phyloP scores from a whole-genome alignment of 108 stramenopile genomes.

The Cyclostephanos tholiformis region DNA sequence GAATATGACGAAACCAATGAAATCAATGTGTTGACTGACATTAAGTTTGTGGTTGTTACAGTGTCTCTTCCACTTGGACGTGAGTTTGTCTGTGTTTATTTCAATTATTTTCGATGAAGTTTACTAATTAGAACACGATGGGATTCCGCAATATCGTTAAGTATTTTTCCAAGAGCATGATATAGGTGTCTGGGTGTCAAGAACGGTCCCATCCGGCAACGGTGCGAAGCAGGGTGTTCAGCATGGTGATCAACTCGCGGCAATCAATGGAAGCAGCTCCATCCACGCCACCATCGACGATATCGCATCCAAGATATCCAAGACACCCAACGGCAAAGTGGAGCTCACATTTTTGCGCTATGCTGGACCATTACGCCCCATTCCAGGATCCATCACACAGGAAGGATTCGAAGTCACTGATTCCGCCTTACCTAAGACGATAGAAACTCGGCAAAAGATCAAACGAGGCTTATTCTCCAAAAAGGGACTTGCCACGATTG shows the following conservation, averaged over 20 bases:
- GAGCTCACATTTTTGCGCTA: conserved; percentile 79
- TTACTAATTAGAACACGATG: not conserved
- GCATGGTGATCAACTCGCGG: conserved; percentile 81
- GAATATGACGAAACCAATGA: conserved; percentile 61
- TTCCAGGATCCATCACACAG: conserved; percentile 43
- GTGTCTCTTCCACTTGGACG: conserved; percentile 72
- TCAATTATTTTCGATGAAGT: not conserved
- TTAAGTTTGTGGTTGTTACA: conserved; percentile 69
- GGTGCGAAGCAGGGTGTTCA: conserved; percentile 59
- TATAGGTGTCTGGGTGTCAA: conserved; percentile 76
- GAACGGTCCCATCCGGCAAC: conserved; percentile 69
- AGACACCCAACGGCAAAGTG: conserved; percentile 44
- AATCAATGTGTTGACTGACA: conserved; percentile 61
- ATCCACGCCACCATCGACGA: conserved; percentile 74
- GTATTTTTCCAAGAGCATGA: conserved; percentile 72
- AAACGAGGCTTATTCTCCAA: not conserved
- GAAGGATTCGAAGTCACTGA: conserved; percentile 52
- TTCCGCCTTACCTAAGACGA: not conserved
- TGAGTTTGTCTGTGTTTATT: conserved; percentile 37
- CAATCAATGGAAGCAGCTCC: conserved; percentile 70
- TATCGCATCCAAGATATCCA: conserved; percentile 56
- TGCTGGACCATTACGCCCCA: conserved; percentile 65
- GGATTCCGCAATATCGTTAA: conserved; percentile 2
- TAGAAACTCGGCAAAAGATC: not conserved
- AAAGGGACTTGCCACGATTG: not conserved